Evolutionary conservation across 2,329 filamentous ascomycete genomes (phyloP), one percentile per base, ranked within the genome.

Genomic region (Sclerotiophoma versabilis): DNA sequence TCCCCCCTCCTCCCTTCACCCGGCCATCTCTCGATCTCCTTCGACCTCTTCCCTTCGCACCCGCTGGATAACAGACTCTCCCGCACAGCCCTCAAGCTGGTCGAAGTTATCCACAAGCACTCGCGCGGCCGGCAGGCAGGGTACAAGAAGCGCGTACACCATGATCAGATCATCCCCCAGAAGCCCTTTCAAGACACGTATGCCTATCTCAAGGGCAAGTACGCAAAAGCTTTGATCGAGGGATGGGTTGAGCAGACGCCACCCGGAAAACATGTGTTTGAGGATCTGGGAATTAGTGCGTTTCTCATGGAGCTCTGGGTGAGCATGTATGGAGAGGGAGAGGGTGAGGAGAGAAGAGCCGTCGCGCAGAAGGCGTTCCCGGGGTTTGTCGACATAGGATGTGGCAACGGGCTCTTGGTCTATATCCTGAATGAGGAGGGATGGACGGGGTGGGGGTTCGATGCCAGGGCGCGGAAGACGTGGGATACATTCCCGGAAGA

Each of bases 321-420:
- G 11, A 86, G 89, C 53, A 93, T 96, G 87, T 98, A 98, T 71
- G 72, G 72, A 2, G 53, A 32, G 10, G 43, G 38, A 14, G 30
- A 48, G 15, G 34, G 58, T 3, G 47, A 57, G 2, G 10, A 45
- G n/a, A 37, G 50, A n/a, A 37, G 43, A 20, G 36, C 9, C 15
- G 36, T 20, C 2, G 54, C 59, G 8, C 66, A 71, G 37, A 36
- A 58, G 0, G 57, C 62, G 0, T 97, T 96, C 65, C 91, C 92
- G 0, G 93, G 93, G 0, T 99, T 98, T 67, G 90, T 97, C 17
- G 95, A 99, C 69, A 92, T 99, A 38, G 95, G 93, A 5, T 98
- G 95, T 70, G 95, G 95, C 2, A 99, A 98, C 69, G 95, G 95
- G 1, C 80, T 99, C 3, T 83, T 99, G 1, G 91, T 96, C 7